Conservation (phyloP, 805 yeast species). For the Pichia membranifaciens region DNA sequence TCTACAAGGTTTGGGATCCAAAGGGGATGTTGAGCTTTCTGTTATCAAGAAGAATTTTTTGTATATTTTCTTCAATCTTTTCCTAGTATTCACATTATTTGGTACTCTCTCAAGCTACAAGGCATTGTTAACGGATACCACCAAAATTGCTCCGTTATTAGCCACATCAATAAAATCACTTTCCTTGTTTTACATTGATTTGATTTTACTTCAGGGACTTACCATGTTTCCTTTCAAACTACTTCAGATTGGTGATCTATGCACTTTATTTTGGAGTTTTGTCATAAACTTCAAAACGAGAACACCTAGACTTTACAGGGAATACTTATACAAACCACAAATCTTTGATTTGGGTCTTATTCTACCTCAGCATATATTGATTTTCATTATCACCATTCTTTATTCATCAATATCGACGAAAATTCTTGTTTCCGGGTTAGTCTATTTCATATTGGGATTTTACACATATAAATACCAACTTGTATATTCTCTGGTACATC, state of each 20-base stretch:
- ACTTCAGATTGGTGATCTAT: constrained; percentile 50
- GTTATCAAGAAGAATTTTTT: constrained; percentile 54
- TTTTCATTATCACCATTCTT: constrained; percentile 51
- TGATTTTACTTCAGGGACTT: constrained; percentile 65
- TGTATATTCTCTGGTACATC: constrained; percentile 55
- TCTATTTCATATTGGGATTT: constrained; percentile 50
- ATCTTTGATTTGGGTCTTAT: constrained; percentile 56
- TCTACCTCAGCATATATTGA: constrained; percentile 55
- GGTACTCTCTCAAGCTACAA: constrained; percentile 58
- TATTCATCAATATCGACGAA: constrained; percentile 59
- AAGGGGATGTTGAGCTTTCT: constrained; percentile 54
- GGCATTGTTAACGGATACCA: constrained; percentile 52
- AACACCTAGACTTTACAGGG: constrained; percentile 48
- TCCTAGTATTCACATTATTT: constrained; percentile 54
- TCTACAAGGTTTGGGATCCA: constrained; percentile 48
- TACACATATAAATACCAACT: constrained; percentile 59
- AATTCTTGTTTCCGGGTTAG: constrained; percentile 52
- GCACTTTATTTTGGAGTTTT: constrained; percentile 39
- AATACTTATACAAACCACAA: constrained; percentile 50
- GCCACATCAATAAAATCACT: constrained; percentile 48
- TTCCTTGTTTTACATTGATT: constrained; percentile 50
- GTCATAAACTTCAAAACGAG: constrained; percentile 31
- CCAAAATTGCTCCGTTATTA: constrained; percentile 50
- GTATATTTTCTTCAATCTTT: constrained; percentile 55
- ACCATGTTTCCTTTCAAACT: constrained; percentile 57